phyloP scores from a whole-genome alignment of 805 yeast genomes.

The Wickerhamia fluorescens region DNA sequence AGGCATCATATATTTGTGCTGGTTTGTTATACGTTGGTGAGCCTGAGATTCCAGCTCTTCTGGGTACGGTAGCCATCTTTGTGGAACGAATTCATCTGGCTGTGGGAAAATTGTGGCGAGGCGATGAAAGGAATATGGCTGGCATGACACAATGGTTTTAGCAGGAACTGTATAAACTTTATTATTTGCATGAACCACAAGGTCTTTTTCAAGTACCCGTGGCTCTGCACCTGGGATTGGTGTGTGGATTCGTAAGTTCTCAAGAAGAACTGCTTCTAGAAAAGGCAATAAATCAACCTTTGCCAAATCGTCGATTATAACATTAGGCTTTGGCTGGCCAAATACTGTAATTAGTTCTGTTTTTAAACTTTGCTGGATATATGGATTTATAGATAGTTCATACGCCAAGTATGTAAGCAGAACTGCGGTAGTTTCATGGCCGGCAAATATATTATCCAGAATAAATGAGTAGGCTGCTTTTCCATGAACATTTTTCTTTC shows the following conservation, averaged over 20 bases:
- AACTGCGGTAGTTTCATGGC: slow-evolving; percentile 65
- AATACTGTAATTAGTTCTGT: slow-evolving; percentile 37
- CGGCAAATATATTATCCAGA: slow-evolving; percentile 66
- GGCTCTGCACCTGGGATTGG: slow-evolving; percentile 76
- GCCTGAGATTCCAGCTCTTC: slow-evolving; percentile 26
- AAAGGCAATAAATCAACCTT: slow-evolving; percentile 49
- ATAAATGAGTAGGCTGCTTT: slow-evolving; percentile 32
- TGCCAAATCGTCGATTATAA: slow-evolving; percentile 22
- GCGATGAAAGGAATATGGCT: slow-evolving; percentile 61
- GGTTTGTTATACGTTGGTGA: slow-evolving; percentile 30
- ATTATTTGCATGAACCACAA: slow-evolving; percentile 15
- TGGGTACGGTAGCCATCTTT: slow-evolving; percentile 48
- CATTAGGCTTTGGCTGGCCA: slow-evolving; percentile 21
- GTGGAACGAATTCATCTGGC: slow-evolving; percentile 50
- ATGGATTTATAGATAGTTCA: slow-evolving; percentile 43
- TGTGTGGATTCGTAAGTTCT: slow-evolving; percentile 54
- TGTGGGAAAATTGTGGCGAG: slow-evolving; percentile 45
- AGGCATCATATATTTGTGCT: slow-evolving; percentile 53
- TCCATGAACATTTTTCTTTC: slow-evolving; percentile 24
- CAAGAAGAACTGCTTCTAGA: slow-evolving; percentile 55
- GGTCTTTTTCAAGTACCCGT: slow-evolving; percentile 33
- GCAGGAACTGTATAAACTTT: slow-evolving; percentile 33
- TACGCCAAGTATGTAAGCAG: slow-evolving; percentile 54
- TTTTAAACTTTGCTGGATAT: slow-evolving; percentile 41
- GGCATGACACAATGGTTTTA: slow-evolving; percentile 53